Evolutionary conservation across 2,329 filamentous ascomycete genomes (phyloP).

Genomic region (Calonectria pauciramosa): DNA sequence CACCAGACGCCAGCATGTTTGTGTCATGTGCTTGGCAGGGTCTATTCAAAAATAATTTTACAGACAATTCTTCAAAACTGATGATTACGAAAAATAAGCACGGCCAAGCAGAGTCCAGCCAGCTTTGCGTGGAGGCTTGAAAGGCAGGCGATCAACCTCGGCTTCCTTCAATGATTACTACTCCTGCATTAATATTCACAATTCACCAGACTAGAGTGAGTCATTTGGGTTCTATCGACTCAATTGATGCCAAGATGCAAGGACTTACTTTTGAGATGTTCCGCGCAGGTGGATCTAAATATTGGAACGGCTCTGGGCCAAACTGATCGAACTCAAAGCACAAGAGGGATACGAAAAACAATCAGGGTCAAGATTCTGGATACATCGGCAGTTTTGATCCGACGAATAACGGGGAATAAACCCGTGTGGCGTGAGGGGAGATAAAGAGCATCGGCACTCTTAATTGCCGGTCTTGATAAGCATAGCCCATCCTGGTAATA

Average conservation of each 20-base stretch:
- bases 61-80: neutral
- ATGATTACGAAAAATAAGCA: neutral
- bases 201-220: neutral
- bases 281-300: neutral
- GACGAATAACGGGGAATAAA: constrained; percentile 10
- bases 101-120: neutral
- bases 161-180: neutral
- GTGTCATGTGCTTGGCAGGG: neutral
- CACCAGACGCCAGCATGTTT: neutral
- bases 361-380: constrained; percentile 19
- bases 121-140: neutral
- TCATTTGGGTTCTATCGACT: neutral
- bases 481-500: neutral
- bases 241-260: neutral
- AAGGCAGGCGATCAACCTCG: neutral
- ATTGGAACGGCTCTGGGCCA: neutral
- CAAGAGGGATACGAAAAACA: constrained; percentile 29
- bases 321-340: neutral
- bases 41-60: neutral
- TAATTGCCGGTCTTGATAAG: constrained; percentile 4
- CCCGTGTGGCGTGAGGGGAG: neutral
- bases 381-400: constrained; percentile 5
- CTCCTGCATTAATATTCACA: neutral
- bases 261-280: neutral
- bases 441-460: neutral